Conservation (phyloP, 257 asterid species). For the Lithospermum erythrorhizon region DNA sequence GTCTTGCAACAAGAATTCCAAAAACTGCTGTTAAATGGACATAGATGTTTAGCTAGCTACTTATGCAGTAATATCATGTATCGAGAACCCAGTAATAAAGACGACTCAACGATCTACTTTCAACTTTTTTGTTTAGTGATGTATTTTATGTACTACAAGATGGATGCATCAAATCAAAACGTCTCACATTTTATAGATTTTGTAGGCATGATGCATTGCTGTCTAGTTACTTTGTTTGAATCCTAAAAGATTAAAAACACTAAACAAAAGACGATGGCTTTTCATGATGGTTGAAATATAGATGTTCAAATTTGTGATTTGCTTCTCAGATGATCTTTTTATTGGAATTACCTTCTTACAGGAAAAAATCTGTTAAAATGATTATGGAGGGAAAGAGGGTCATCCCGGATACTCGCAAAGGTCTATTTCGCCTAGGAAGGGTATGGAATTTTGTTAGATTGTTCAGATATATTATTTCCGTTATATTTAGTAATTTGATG, state of each 20-base stretch:
- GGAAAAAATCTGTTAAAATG: constrained; percentile 60
- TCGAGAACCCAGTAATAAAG: neutral
- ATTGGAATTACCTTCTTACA: neutral
- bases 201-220: neutral
- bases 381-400: constrained; percentile 69
- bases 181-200: too few species aligned
- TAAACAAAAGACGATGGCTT: neutral
- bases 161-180: neutral
- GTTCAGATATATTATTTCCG: constrained; percentile 3
- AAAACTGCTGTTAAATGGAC: too few species aligned
- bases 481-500: constrained; percentile 2
- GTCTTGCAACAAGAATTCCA: too few species aligned
- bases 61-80: neutral
- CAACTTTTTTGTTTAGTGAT: neutral
- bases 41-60: neutral
- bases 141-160: neutral
- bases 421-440: constrained; percentile 85
- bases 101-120: neutral
- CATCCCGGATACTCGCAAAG: constrained; percentile 80
- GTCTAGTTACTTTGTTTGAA: neutral
- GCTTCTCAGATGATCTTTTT: too few species aligned
- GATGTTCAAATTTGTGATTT: neutral
- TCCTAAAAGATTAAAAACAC: neutral
- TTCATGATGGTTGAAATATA: neutral
- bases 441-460: constrained; percentile 27